Evolutionary conservation across 1,284 basidiomycete genomes (phyloP), one percentile per base, ranked within the genome.

Genomic region (Anthracocystis panici-leucophaei): DNA sequence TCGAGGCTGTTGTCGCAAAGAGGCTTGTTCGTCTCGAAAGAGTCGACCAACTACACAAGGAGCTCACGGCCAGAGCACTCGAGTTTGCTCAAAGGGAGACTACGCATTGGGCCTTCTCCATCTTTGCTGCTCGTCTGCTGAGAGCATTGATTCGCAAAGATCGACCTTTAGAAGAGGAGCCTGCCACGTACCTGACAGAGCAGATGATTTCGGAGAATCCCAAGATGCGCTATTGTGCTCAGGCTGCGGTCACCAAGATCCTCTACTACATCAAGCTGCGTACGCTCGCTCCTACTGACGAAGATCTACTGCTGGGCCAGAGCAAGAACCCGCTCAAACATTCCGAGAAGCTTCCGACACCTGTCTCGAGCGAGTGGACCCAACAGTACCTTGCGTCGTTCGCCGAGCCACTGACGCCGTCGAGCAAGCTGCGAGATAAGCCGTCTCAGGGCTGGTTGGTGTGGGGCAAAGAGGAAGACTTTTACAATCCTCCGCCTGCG

Each of bases 81-180:
- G 89, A 89, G 57, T 87, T 94, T 78, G 92, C 93, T 3, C 82
- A 86, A 52, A 88, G 88, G 66, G 88, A 91, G 9, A 87, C 88
- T 25, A 93, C 92, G 49, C 93, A 97, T 90, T 97, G 95, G 95
- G 89, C 93, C 84, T 98, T 97, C 86, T 88, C 91, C 0, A 90
- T 94, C 86, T 91, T 91, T 68, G 91, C 93, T 1, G 87, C 89
- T 21, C 90, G 91, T 44, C 92, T 94, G 83, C 86, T 97, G 33
- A 88, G 88, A 31, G 88, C 89, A 23, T 88, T 96, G 46, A 88
- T 94, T 51, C 90, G 93, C 58, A 89, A 94, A 78, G 94, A 97
- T 83, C 86, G 87, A 51, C 88, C 91, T 0, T 88, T 91, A 9
- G 86, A 90, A n/a, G 86, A 91, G 7, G 88, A 89, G 4, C 85